Conservation (phyloP, 2,329 filamentous ascomycete species). For the Trichoderma semiorbis region DNA sequence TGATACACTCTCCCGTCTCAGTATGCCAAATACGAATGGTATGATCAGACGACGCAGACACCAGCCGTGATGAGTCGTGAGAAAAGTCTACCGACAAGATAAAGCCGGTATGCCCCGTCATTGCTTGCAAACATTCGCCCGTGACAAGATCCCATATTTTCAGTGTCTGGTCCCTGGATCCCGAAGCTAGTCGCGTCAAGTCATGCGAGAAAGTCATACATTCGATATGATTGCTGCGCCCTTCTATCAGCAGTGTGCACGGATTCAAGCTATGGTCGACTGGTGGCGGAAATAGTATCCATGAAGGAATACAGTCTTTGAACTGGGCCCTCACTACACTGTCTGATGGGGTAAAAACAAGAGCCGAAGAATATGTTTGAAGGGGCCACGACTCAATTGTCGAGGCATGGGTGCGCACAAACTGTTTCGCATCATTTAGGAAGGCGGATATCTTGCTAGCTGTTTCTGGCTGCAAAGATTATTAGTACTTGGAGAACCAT, state of each 20-base stretch:
- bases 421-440: neutral
- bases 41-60: neutral
- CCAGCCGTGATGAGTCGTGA: neutral
- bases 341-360: slow-evolving; percentile 24
- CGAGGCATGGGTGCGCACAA: slow-evolving; percentile 11
- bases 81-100: neutral
- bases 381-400: slow-evolving; percentile 22
- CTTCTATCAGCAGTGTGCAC: neutral
- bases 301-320: slow-evolving; percentile 13
- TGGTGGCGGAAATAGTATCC: slow-evolving; percentile 13
- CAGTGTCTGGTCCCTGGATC: neutral
- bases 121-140: neutral
- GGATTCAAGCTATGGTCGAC: neutral
- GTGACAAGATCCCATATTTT: neutral
- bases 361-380: slow-evolving; percentile 27
- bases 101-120: neutral
- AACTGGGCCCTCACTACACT: slow-evolving; percentile 22
- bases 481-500: neutral
- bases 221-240: neutral
- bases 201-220: neutral
- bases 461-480: neutral
- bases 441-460: neutral
- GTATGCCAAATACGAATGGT: neutral
- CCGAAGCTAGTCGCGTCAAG: neutral
- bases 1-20: neutral